phyloP scores from a whole-genome alignment of 805 yeast species.

The Metschnikowia henanensis region DNA sequence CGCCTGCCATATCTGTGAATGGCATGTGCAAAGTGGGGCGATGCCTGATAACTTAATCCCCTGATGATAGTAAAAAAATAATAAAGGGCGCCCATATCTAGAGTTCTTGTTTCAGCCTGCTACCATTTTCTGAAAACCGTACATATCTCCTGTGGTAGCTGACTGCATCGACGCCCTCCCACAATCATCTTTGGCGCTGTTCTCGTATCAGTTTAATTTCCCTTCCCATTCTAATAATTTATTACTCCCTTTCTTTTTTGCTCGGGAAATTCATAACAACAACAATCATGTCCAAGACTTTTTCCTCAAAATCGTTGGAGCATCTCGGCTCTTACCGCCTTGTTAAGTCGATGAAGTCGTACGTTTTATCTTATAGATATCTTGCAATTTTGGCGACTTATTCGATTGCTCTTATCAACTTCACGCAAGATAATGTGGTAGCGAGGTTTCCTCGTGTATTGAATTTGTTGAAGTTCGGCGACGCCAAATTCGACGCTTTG shows the following conservation, averaged over 20 bases:
- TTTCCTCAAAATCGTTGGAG: slow-evolving; percentile 32
- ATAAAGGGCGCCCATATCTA: slow-evolving; percentile 1
- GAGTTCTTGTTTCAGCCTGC: slow-evolving; percentile 3
- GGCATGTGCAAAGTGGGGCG: slow-evolving; percentile 8
- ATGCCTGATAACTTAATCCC: slow-evolving; percentile 6
- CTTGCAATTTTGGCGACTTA: slow-evolving; percentile 26
- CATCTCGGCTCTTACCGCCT: slow-evolving; percentile 35
- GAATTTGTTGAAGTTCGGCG: slow-evolving; percentile 22
- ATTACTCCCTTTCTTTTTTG: slow-evolving; percentile 4
- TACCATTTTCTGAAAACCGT: not conserved
- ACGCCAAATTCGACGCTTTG: slow-evolving; percentile 24
- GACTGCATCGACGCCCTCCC: slow-evolving; percentile 3
- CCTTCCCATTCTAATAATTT: not conserved
- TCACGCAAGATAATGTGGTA: slow-evolving; percentile 24
- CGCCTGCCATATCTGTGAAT: slow-evolving; percentile 5
- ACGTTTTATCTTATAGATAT: slow-evolving; percentile 26
- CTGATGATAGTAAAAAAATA: too few relatives aligned
- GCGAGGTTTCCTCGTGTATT: slow-evolving; percentile 21
- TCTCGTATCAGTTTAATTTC: not conserved
- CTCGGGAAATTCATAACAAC: not conserved
- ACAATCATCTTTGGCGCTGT: slow-evolving; percentile 1
- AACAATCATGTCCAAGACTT: slow-evolving; percentile 22
- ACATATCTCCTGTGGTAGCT: not conserved
- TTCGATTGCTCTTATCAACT: slow-evolving; percentile 21
- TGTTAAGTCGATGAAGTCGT: slow-evolving; percentile 24